Evolutionary conservation across 2,329 filamentous ascomycete species (phyloP), one percentile per base, ranked within the genome.

Genomic region (Iodosphaeria phyllophila): DNA sequence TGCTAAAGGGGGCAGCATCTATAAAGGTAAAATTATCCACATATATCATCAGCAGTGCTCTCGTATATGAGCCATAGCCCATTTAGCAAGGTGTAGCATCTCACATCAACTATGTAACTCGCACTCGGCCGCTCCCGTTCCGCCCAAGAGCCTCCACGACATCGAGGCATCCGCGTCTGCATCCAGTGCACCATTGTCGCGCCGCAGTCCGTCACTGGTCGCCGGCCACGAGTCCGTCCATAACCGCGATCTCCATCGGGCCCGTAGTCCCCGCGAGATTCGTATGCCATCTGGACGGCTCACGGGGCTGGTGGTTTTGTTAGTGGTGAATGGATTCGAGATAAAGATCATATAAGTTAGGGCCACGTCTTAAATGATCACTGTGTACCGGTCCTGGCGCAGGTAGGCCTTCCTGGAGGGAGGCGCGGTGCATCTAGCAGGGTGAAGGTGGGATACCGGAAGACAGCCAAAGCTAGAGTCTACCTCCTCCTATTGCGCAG

Each of bases 161-260:
- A 86, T 36, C 72, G 72, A 15, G 77, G 74, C 39, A 71, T 65
- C 28, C 86, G 71, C 42, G 82, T 70, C 41, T 77, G 75, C 65
- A 92, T 80, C 79, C 82, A 98, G 50, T 91, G 79, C 26, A 78
- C 74, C 46, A 92, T 67, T 7, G 82, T 89, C 13, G 84, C 75
- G 41, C 82, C 77, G 62, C 92, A 92, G 50, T 93, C 84, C 22
- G 84, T 93, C 9, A 92, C 80, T 22, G 83, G 77, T 34, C 60
- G 51, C 35, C 60, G 50, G 25, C 60, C 60, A 35, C 60, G 44
- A n/a, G 58, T 50, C 38, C 60, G 39, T 16, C 50, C 52, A 36
- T 60, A 55, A 28, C 54, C 49, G 6, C 50, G 32, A 26, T 39
- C 43, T 13, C 39, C 40, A 15, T 35, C 32, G 22, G 51, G 53